Evolutionary conservation across 129 eudicot genomes (phyloP), one percentile per base, ranked within the genome.

Genomic region (Centaurea solstitialis): DNA sequence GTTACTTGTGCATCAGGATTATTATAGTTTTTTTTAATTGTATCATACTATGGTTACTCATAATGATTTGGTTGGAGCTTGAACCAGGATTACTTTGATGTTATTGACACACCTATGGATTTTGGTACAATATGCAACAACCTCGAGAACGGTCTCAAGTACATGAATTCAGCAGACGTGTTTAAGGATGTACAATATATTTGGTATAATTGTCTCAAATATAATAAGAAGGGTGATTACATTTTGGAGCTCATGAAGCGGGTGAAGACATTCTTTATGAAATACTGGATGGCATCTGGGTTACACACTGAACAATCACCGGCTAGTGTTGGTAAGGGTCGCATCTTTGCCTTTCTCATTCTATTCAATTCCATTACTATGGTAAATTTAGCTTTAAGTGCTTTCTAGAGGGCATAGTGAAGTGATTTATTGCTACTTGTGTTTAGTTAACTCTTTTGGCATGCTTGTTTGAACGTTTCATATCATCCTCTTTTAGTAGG

Each of bases 101-200:
- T 93, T 70, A 86, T 93, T 23, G 85, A 91, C 67, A 93, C 93
- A 33, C 98, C 98, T 23, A 93, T 93, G 98, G 98, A 93, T 89
- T 93, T 93, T 73, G 93, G 94, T 64, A 93, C 94, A 66, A 83
- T 93, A 82, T 85, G 94, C 81, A 79, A 86, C 79, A 91, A 93
- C 84, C 98, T 93, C 64, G 94, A 91, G 79, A 91, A 81, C 74
- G 97, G 97, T 70, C 47, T 70, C 45, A 93, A 91, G 89, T 93
- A 93, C 91, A 81, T 81, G 89, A 88, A 89, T 70, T 83, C 97
- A 9, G 87, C 87, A 76, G 94, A 91, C 66, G 98, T 93, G 40
- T 91, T 69, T 64, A 91, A 85, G 78, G 98, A 93, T 85, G 97
- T 93, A 69, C 85, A 87, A 40, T 84, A 70, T 80, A 89, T 93